Conservation (phyloP, 192 early-diverging fungal genomes). For the Backusella tarrabulga region DNA sequence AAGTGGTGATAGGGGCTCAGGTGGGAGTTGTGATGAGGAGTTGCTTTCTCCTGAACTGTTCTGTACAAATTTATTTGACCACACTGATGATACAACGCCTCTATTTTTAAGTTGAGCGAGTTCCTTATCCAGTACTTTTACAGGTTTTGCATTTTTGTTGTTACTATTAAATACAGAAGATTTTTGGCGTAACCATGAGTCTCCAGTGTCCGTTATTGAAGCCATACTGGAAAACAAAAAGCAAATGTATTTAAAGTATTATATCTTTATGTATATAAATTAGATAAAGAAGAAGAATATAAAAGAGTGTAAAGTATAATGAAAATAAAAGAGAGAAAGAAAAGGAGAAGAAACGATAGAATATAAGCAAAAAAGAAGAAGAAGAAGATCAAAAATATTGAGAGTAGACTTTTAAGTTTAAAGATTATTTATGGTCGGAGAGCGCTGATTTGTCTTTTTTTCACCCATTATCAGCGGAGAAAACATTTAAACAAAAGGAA, state of each 20-base stretch:
- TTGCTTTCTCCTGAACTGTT: neutral
- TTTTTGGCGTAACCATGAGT: slow-evolving; percentile 5
- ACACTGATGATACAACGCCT: slow-evolving; percentile 15
- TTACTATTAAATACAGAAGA: neutral
- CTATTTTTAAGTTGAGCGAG: slow-evolving; percentile 9
- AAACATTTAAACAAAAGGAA: slow-evolving; percentile 14
- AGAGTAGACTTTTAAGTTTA: slow-evolving; percentile 6
- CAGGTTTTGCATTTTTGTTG: neutral
- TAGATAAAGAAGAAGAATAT: neutral
- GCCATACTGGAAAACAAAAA: neutral
- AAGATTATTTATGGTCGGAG: neutral
- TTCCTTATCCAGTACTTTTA: slow-evolving; percentile 11
- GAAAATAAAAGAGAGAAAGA: neutral
- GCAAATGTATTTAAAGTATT: neutral
- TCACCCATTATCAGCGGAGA: neutral
- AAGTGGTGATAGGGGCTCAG: neutral
- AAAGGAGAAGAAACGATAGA: neutral
- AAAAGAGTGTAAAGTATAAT: slow-evolving; percentile 1
- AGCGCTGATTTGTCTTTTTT: neutral
- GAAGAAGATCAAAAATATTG: slow-evolving; percentile 5
- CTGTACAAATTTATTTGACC: slow-evolving; percentile 18
- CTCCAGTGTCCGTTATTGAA: slow-evolving; percentile 5
- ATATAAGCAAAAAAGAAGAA: neutral
- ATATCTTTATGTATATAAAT: neutral
- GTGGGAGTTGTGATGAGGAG: slow-evolving; percentile 5